Evolutionary conservation across 202 grass and related monocot species (phyloP).

Genomic region (Dendrocalamus latiflorus): DNA sequence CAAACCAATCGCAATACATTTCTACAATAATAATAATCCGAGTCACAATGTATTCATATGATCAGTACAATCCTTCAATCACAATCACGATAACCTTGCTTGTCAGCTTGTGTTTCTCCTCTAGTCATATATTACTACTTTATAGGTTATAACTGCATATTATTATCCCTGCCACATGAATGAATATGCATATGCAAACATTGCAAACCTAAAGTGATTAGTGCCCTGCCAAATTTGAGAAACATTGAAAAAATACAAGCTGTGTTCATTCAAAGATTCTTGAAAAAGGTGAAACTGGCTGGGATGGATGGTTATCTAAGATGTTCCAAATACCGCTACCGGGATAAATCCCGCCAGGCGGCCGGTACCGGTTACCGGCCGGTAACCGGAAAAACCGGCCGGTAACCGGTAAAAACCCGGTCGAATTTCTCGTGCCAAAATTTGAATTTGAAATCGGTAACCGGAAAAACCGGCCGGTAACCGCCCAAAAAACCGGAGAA

Average conservation of each 20-base stretch:
- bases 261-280: not conserved
- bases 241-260: not conserved
- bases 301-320: not conserved
- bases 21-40: not conserved
- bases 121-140: not conserved
- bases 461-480: too few species aligned
- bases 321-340: too few species aligned
- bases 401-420: too few species aligned
- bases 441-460: too few species aligned
- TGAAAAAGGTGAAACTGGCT: not conserved
- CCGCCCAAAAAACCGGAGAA: too few species aligned
- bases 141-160: not conserved
- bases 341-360: too few species aligned
- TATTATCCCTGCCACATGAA: not conserved
- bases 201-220: not conserved
- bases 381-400: too few species aligned
- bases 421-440: too few species aligned
- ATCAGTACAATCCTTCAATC: not conserved
- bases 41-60: not conserved
- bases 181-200: not conserved
- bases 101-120: not conserved
- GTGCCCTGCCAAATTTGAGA: not conserved
- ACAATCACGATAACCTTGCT: not conserved
- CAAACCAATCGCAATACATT: not conserved
- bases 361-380: too few species aligned